Base-by-base conservation (phyloP, 306 rosid species). In the Fragaria nilgerrensis region DNA sequence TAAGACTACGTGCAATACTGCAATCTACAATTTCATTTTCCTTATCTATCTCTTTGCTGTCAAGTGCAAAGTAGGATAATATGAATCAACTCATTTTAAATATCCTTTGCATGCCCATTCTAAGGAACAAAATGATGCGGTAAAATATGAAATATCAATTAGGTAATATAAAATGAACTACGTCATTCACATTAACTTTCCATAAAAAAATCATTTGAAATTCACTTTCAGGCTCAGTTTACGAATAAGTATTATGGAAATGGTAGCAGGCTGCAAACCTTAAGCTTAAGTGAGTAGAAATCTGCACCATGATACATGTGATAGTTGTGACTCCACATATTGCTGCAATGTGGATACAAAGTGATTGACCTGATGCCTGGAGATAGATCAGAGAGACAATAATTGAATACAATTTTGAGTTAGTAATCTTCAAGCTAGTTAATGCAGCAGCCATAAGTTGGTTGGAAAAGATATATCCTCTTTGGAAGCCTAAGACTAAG, bases 351-450 rank as follows among this genome's bases (percentile, higher is more conserved):
- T 86, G 73, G 90, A 89, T 64, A 92, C 91, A 86, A 95, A 95
- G 84, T 95, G 98, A 87, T 81, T 90, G 90, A 92, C 90, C 88
- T 92, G 91, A 82, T 92, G 96, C 96, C 98, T 95, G 91, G 7
- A 52, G 25, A 82, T 43, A 58, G 16, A 39, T 37, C 68, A 76
- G 64, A 74, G 32, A 47, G 44, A 11, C 29, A 65, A 64, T n/a
- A 17, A 71, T 10, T 53, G 12, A 10, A 63, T 48, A 22, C 43
- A 68, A 45, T 5, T 34, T n/a, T 68, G 15, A 29, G 72, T 39
- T 7, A 41, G 14, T 45, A 10, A 44, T 44, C 47, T 44, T 44
- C 47, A 44, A 44, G 47, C 47, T 9, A 44, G 47, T 44, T 37
- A 37, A 37, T 37, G 6, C 41, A 37, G 41, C 41, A 37, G 41